A percentile compares a stretch with the other conserved stretches of the same genome.
phyloP scores from a whole-genome alignment of 192 early-diverging fungal species.

The Coemansia sp. region DNA sequence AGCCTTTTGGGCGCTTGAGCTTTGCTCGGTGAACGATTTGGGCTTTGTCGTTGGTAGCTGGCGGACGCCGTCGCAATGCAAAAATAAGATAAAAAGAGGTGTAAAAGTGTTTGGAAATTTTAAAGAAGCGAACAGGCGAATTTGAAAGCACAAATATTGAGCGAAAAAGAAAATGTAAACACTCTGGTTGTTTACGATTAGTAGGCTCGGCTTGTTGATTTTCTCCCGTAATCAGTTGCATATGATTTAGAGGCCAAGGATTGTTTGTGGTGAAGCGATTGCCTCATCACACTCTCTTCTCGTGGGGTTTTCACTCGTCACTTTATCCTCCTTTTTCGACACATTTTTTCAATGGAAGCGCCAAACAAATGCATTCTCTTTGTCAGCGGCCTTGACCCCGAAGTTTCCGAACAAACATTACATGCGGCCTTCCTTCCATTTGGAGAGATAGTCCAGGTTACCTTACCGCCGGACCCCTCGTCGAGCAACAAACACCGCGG shows the following conservation, averaged over 20 bases:
- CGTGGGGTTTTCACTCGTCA: not conserved
- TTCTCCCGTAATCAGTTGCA: not conserved
- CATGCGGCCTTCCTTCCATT: slow-evolving; percentile 93
- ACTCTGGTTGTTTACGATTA: not conserved
- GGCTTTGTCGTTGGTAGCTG: not conserved
- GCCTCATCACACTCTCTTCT: not conserved
- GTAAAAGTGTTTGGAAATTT: not conserved
- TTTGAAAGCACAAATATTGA: not conserved
- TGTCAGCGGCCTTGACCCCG: slow-evolving; percentile 73
- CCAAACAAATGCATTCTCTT: slow-evolving; percentile 40
- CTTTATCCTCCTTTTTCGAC: not conserved
- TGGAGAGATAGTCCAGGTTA: slow-evolving; percentile 88
- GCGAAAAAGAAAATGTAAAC: not conserved
- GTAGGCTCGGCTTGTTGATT: not conserved
- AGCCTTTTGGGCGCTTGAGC: not conserved
- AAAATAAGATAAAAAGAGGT: not conserved
- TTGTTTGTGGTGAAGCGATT: not conserved
- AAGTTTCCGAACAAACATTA: slow-evolving; percentile 75
- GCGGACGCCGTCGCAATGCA: not conserved
- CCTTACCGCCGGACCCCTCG: slow-evolving; percentile 78
- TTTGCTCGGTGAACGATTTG: not conserved
- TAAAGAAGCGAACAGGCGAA: not conserved
- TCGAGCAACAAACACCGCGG: slow-evolving; percentile 84
- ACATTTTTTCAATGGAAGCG: slow-evolving; percentile 20
- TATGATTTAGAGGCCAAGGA: not conserved